Evolutionary conservation across 371 early-diverging fungal genomes (phyloP), one percentile per base, ranked within the genome.

Genomic region (Thermomucor indicae-seudaticae): DNA sequence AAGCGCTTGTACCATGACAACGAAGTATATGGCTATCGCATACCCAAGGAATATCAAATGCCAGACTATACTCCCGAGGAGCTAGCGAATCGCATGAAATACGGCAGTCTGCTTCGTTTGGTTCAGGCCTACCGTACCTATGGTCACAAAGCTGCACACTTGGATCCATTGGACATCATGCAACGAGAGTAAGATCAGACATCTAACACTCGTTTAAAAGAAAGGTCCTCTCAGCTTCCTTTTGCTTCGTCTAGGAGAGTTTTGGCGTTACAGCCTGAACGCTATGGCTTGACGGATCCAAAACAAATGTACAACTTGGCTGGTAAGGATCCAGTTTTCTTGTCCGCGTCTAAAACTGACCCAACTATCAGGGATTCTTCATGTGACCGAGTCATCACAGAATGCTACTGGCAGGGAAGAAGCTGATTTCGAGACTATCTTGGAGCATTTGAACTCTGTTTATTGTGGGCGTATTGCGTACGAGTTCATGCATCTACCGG

Each of bases 401-500:
- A 64, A 63, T 27, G 56, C 51, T 1, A 53, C 66, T 11, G 62
- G 62, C 24, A 58, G 66, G 30, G 62, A 78, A 25, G 75, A 81
- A 40, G 88, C 89, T 20, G 70, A 78, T 38, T 72, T 91, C 22
- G 72, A 83, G 46, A 76, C 83, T 17, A 84, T 95, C 34, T 28
- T 90, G 50, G 55, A 72, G 29, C 88, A 93, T 50, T 74, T 96
- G 20, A 71, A 82, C 42, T 64, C 75, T 38, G 79, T 86, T 6
- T 96, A 95, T 67, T 85, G 89, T 60, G 91, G 89, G 37, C 77
- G 85, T 44, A 91, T 95, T 49, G 97, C 92, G 12, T 93, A 90
- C 59, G 97, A 96, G 77, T 95, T 96, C 70, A 81, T 78, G 65
- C 96, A 96, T 60, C 80, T 95, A 29, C 93, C 95, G 2, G 86